phyloP scores from a whole-genome alignment of 2,329 filamentous ascomycete genomes.

The Fusarium citri region DNA sequence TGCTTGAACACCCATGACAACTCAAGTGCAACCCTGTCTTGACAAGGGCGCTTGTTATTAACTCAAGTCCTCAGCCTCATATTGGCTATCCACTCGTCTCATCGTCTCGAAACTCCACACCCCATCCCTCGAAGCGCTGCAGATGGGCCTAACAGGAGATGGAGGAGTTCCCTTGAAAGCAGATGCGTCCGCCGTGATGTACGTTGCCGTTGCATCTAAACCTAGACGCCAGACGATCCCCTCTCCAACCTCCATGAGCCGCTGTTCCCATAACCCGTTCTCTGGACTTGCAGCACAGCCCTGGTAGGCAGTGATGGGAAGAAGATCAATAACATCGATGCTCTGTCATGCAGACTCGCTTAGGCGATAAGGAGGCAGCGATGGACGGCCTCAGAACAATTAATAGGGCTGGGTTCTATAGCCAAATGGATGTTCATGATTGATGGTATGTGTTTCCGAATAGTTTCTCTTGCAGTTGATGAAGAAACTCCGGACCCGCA shows the following conservation, averaged over 20 bases:
- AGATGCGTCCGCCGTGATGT: slow-evolving; percentile 9
- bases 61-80: slow-evolving; percentile 36
- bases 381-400: slow-evolving; percentile 22
- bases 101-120: slow-evolving; percentile 27
- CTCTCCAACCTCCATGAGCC: slow-evolving; percentile 19
- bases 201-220: slow-evolving; percentile 40
- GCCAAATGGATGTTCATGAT: background rate
- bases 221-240: slow-evolving; percentile 15
- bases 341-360: slow-evolving; percentile 14
- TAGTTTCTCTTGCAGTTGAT: slow-evolving; percentile 11
- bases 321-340: background rate
- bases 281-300: slow-evolving; percentile 11
- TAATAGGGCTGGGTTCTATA: background rate
- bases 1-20: slow-evolving; percentile 14
- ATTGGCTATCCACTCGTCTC: slow-evolving; percentile 14
- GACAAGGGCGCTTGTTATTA: slow-evolving; percentile 1
- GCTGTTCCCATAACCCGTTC: slow-evolving; percentile 22
- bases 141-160: slow-evolving; percentile 40
- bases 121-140: slow-evolving; percentile 27
- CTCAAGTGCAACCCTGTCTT: slow-evolving; percentile 22
- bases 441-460: slow-evolving; percentile 8
- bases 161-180: slow-evolving; percentile 33
- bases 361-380: slow-evolving; percentile 19
- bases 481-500: slow-evolving; percentile 15
- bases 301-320: background rate